Conservation (phyloP, 1,139 yeast species). For the Yamadazyma sp. region DNA sequence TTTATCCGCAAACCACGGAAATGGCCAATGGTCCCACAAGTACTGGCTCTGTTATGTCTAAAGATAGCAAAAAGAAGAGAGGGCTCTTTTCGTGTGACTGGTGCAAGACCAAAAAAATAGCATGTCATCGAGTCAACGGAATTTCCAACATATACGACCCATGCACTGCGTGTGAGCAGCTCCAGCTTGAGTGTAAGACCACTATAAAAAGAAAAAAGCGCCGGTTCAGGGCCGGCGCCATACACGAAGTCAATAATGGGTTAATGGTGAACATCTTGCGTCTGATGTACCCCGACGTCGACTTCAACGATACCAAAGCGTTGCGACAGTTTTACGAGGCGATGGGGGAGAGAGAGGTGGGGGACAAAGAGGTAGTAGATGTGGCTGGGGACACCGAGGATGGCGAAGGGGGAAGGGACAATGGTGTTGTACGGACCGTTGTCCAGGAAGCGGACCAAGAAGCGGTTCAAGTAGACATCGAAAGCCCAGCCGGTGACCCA, state of each 20-base stretch:
- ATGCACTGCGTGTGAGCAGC: conserved; percentile 9
- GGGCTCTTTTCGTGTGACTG: conserved; percentile 43
- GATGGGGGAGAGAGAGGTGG: conserved; percentile 19
- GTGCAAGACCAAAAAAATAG: conserved; percentile 43
- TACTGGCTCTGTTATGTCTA: not conserved
- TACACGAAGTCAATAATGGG: conserved; percentile 4
- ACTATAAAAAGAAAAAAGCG: conserved; percentile 11
- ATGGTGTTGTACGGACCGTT: no score
- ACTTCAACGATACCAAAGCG: conserved; percentile 35
- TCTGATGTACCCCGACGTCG: conserved; percentile 41
- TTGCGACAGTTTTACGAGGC: conserved; percentile 22
- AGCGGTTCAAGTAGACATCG: no score
- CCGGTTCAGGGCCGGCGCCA: not conserved
- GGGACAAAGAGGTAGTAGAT: not conserved
- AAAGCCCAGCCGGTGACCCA: conserved; percentile 3
- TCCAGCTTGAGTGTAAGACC: conserved; percentile 9
- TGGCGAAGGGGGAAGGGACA: conserved; percentile 33
- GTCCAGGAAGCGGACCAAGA: no score
- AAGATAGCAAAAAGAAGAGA: conserved; percentile 17
- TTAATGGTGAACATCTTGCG: conserved; percentile 31
- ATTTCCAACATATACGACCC: conserved; percentile 10
- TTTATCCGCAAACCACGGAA: no score
- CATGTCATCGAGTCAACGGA: conserved; percentile 30
- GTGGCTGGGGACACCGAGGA: conserved; percentile 24
- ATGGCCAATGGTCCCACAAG: no score